These are phyloP conservation scores for Aegilops umbellulata DNA, from an alignment of 176 grass and related monocot genomes.

Conservation along the genomic window DNA sequence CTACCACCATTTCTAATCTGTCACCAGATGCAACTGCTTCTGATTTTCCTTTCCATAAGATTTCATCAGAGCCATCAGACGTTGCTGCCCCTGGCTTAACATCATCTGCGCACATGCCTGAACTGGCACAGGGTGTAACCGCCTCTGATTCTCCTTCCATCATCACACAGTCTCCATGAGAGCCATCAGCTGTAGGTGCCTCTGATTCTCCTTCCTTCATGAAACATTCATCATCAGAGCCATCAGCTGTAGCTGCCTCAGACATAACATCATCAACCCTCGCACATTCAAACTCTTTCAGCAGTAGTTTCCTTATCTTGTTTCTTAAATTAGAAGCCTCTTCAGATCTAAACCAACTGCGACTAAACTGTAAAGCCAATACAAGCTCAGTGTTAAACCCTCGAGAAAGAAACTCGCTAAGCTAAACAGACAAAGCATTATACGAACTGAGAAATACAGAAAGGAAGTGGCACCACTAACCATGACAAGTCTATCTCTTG, in stretches of 20 bases:
- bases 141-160: constrained; percentile 18
- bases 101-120: constrained; percentile 14
- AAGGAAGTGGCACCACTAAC: constrained; percentile 32
- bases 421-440: background rate
- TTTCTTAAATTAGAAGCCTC: constrained; percentile 60
- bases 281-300: constrained; percentile 51
- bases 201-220: constrained; percentile 18
- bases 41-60: background rate
- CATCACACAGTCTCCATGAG: background rate
- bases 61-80: background rate
- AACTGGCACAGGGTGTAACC: constrained; percentile 6
- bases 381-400: constrained; percentile 12
- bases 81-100: background rate
- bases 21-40: constrained; percentile 8
- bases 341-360: constrained; percentile 79
- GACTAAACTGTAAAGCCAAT: constrained; percentile 51
- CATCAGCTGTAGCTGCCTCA: constrained; percentile 5
- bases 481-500: constrained; percentile 51
- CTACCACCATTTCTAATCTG: constrained; percentile 28
- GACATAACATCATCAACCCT: constrained; percentile 27
- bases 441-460: constrained; percentile 17
- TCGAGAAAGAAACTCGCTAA: background rate
- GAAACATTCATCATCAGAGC: background rate
- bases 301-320: constrained; percentile 50
- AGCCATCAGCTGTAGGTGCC: background rate